A percentile compares a stretch with the other conserved stretches of the same genome.
Conservation (phyloP, 345 rosid genomes). For the Syzygium jambos region DNA sequence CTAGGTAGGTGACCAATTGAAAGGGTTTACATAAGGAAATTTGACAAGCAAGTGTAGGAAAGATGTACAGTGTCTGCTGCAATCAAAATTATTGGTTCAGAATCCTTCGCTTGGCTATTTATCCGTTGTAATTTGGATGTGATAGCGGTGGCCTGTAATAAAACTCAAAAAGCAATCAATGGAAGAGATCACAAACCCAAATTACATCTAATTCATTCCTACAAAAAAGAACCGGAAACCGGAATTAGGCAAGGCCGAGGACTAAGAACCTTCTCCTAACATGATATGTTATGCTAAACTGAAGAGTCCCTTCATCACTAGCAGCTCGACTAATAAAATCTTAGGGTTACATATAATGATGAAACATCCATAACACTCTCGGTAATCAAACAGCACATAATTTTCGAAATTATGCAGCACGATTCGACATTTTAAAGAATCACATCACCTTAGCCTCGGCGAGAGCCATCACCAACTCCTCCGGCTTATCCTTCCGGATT, state of each 20-base stretch:
- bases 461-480: conserved; percentile 78
- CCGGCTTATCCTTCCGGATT: conserved; percentile 74
- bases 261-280: not conserved
- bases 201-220: not conserved
- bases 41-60: not conserved
- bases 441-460: conserved; percentile 83
- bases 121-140: conserved; percentile 26
- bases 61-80: conserved; percentile 74
- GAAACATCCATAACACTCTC: not conserved
- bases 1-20: conserved; percentile 7
- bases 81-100: conserved; percentile 33
- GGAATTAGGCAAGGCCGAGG: not conserved
- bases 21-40: not conserved
- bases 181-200: not conserved
- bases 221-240: not conserved
- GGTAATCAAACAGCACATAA: not conserved
- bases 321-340: not conserved
- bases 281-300: not conserved
- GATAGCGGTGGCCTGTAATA: conserved; percentile 71
- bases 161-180: conserved; percentile 18
- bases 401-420: not conserved
- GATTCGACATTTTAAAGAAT: not conserved
- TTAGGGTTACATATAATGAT: not conserved
- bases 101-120: conserved; percentile 20
- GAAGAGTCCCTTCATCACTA: not conserved